Evolutionary conservation across 2,329 filamentous ascomycete species (phyloP), one percentile per base, ranked within the genome.

Genomic region (Xylariaceae sp.): DNA sequence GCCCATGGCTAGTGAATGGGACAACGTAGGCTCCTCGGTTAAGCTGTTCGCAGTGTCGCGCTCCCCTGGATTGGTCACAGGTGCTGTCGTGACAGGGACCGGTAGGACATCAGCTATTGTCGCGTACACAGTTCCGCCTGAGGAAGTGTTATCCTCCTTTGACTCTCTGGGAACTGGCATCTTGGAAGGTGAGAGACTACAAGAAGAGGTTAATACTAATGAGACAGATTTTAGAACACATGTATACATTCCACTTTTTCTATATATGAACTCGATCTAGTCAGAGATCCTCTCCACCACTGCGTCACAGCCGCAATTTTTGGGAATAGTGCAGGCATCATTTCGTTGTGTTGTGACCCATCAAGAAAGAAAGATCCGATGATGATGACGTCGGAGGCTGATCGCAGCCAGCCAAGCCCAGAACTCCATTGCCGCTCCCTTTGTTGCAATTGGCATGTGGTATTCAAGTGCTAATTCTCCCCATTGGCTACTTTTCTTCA

Each of bases 1-100:
- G 11, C 71, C 69, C n/a, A 72, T 72, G 1, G 79, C 79, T 3
- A 81, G 67, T 14, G 74, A 72, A 63, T 82, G 79, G 0, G 75
- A 77, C 3, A 77, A 63, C 0, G 75, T 74, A 2, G 71, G 67
- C n/a, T 69, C 68, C 6, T 71, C 68, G 4, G 60, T 40, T 4
- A 73, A 49, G 9, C 61, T 63, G 19, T 61, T 63, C 12, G 66
- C 65, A 17, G 37, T 63, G 33, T 67, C 60, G 21, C 56, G 43
- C n/a, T 67, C 64, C 4, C 51, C 47, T 2, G 69, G 66, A 8
- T 74, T 65, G 1, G 57, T 70, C n/a, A 72, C 64, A 12, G 71
- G 68, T 33, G 72, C 61, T 2, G 65, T 66, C 6, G 65, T 66
- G n/a, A 66, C 56, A 1, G 74, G 74, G 4, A 74, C 53, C 5